These are phyloP conservation scores for Ophiostoma populinum DNA, from an alignment of 2,329 filamentous ascomycete genomes.

Conservation along the genomic window DNA sequence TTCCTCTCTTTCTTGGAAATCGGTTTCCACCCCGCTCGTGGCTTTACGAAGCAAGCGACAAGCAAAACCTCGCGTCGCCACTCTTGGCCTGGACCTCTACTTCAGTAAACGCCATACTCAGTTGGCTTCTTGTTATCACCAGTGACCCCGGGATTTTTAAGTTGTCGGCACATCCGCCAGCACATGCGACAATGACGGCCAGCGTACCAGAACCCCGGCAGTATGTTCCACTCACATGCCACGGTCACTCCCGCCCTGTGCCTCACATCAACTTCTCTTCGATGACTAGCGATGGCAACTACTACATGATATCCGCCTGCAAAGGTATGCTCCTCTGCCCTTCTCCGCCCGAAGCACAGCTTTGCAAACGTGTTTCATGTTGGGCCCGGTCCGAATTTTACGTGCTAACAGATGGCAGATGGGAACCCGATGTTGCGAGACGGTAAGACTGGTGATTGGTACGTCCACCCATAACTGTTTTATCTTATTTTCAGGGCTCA, in stretches of 20 bases:
- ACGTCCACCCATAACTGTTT: conserved; percentile 14
- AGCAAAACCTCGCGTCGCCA: too few relatives aligned
- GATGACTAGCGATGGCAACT: conserved; percentile 64
- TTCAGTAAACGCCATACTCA: too few relatives aligned
- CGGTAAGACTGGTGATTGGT: conserved; percentile 89
- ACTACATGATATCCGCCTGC: conserved; percentile 86
- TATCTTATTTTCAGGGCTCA: background rate
- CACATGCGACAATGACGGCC: conserved; percentile 18
- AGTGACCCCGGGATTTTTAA: too few relatives aligned
- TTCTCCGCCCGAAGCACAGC: background rate
- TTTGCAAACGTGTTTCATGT: conserved; percentile 9
- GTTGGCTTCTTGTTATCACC: too few relatives aligned
- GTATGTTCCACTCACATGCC: conserved; percentile 81
- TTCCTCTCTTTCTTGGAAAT: too few relatives aligned
- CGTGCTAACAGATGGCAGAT: conserved; percentile 34
- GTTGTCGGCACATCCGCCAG: too few relatives aligned
- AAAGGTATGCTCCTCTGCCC: conserved; percentile 45
- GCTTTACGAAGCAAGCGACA: too few relatives aligned
- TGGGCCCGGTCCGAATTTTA: too few relatives aligned
- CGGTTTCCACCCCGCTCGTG: too few relatives aligned
- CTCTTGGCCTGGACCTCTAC: too few relatives aligned
- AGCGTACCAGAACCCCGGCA: conserved; percentile 22
- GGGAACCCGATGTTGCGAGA: conserved; percentile 97
- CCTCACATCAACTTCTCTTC: conserved; percentile 83
- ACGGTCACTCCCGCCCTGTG: conserved; percentile 83